Evolutionary conservation across 495 filamentous ascomycete species (phyloP).

Genomic region (Glutinoglossum americanum): DNA sequence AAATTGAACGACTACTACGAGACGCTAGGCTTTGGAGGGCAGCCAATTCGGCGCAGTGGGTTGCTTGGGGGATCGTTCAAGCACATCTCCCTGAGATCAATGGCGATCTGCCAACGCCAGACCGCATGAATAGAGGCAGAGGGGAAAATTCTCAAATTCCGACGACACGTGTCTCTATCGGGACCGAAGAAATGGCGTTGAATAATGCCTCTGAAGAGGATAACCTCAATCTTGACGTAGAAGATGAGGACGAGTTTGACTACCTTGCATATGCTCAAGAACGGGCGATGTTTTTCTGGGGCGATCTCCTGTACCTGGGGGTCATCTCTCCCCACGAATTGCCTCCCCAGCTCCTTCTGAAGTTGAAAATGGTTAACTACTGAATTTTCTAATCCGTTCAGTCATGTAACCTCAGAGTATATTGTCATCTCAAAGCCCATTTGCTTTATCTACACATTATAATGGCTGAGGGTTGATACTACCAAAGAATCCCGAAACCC

Average conservation of each 20-base stretch:
- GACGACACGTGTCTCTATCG: conserved; percentile 3
- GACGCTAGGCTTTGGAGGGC: conserved; percentile 71
- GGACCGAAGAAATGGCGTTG: conserved; percentile 4
- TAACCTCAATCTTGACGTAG: conserved; percentile 20
- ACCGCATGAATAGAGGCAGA: not conserved
- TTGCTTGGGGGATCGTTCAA: conserved; percentile 90
- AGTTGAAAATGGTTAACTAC: conserved; percentile 40
- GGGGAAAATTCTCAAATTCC: not conserved
- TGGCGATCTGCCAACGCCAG: not conserved
- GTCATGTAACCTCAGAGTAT: not conserved
- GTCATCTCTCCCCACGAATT: conserved; percentile 52
- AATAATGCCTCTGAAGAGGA: conserved; percentile 4
- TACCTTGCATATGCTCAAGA: conserved; percentile 84
- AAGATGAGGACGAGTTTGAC: conserved; percentile 56
- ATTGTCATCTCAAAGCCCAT: not conserved
- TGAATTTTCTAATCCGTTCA: conserved; percentile 11
- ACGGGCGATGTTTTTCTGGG: conserved; percentile 80
- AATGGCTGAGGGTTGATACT: not conserved
- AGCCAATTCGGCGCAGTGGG: conserved; percentile 77
- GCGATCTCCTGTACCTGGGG: conserved; percentile 56
- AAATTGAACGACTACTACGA: conserved; percentile 44
- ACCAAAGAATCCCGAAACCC: not conserved
- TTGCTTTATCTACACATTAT: not conserved
- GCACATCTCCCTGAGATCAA: conserved; percentile 52
- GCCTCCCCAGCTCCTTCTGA: conserved; percentile 33